Conservation (phyloP, 2,329 filamentous ascomycete genomes). For the Colletotrichum caudatum region DNA sequence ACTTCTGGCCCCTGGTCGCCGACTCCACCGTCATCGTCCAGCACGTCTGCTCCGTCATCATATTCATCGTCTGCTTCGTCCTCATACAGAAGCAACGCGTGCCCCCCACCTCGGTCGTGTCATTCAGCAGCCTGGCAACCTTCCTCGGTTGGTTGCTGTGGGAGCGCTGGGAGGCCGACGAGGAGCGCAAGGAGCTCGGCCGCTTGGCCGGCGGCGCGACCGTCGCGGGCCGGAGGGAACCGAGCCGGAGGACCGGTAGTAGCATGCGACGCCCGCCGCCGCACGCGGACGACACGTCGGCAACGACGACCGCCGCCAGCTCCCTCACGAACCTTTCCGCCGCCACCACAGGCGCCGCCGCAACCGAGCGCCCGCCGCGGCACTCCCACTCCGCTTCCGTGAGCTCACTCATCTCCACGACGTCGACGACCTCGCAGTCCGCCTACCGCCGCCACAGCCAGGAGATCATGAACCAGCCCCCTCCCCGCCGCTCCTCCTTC, state of each 20-base stretch:
- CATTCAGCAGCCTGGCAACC: conserved; percentile 85
- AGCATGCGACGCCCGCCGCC: conserved; percentile 52
- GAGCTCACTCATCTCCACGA: conserved; percentile 64
- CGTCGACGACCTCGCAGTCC: conserved; percentile 48
- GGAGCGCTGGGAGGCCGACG: conserved; percentile 88
- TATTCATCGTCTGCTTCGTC: conserved; percentile 94
- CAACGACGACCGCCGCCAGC: conserved; percentile 29
- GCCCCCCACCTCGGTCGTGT: conserved; percentile 89
- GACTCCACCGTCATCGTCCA: conserved; percentile 97
- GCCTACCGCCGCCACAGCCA: conserved; percentile 40
- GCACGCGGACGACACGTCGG: conserved; percentile 23
- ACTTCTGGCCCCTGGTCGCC: conserved; percentile 96
- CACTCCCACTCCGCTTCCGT: conserved; percentile 67
- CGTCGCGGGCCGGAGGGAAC: conserved; percentile 51
- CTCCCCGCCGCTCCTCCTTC: conserved; percentile 28
- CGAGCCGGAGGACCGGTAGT: conserved; percentile 53
- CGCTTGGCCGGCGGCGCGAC: conserved; percentile 48
- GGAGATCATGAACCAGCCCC: conserved; percentile 17
- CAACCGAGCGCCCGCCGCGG: conserved; percentile 47
- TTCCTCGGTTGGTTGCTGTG: conserved; percentile 90
- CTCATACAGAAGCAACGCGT: conserved; percentile 89
- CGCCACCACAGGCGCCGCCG: neutral
- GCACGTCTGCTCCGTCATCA: conserved; percentile 93
- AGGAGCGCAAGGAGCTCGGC: conserved; percentile 48
- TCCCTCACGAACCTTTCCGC: conserved; percentile 26